phyloP scores from a whole-genome alignment of 2,329 filamentous ascomycete species.

The Fusarium falciforme region DNA sequence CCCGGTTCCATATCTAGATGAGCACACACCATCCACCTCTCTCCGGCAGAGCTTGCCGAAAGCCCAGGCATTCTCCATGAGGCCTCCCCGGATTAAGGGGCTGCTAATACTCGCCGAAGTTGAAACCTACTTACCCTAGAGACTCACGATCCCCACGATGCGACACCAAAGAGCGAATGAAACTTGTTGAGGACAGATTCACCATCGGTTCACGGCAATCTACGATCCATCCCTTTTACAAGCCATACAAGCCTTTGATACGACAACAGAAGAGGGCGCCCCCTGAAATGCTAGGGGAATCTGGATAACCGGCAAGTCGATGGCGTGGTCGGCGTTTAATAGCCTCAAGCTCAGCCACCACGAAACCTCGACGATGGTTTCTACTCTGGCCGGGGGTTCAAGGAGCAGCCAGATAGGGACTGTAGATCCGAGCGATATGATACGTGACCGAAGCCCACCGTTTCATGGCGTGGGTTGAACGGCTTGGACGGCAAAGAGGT shows the following conservation, averaged over 20 bases:
- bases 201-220: background rate
- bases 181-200: background rate
- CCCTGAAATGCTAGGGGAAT: slow-evolving; percentile 34
- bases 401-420: background rate
- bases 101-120: background rate
- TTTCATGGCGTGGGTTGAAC: slow-evolving; percentile 23
- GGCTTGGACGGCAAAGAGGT: slow-evolving; percentile 27
- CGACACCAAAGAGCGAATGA: background rate
- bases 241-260: background rate
- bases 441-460: slow-evolving; percentile 7
- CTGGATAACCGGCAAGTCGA: slow-evolving; percentile 44
- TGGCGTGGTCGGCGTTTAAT: slow-evolving; percentile 37
- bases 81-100: background rate
- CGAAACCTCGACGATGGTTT: slow-evolving; percentile 16
- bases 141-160: background rate
- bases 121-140: slow-evolving; percentile 5
- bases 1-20: background rate
- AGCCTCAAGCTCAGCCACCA: slow-evolving; percentile 36
- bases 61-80: background rate
- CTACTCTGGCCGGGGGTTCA: background rate
- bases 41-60: background rate
- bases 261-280: background rate
- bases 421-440: background rate
- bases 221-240: background rate
- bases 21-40: background rate